Base-by-base conservation (phyloP, 805 yeast genomes). In the Saccharomyces kudriavzevii region DNA sequence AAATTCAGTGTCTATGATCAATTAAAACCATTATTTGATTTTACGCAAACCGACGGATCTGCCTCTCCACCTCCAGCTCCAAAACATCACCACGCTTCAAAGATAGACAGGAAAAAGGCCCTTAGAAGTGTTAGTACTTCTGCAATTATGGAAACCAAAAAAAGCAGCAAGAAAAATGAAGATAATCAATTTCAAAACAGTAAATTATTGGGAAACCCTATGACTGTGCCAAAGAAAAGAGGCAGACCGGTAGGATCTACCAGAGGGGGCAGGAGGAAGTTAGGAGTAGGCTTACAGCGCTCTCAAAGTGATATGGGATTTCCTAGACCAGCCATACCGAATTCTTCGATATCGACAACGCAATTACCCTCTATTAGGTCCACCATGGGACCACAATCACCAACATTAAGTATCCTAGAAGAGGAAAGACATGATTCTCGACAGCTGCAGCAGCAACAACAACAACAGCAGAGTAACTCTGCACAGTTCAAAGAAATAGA, bases 21-120 rank as follows among this genome's bases (percentile, higher is more conserved):
- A n/a, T 74, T 92, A 48, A 70, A 73, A 35, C 87, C 91, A 0
- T 72, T 90, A 17, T 83, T 91, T 57, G 84, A 83, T 35, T 86
- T 80, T 63, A 70, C 70, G 59, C 70, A 80, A 53, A 52, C 74
- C 50, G 74, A 80, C 62, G 81, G 86, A 58, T 65, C 74, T 29
- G 63, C 70, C 5, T 71, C 80, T 8, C 82, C 84, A 5, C 83
- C 85, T n/a, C 78, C 78, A 2, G 83, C 83, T 24, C 84, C 86
- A 48, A 80, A 83, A 60, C 85, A 83, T 60, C 85, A 82, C 50
- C 84, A 85, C 62, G 83, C 85, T 8, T 75, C 87, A 1, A 71
- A 78, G 48, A 72, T 72, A 40, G 73, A 74, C 48, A 54, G 63
- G 26, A 63, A 61, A 40, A 58, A 57, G 35, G 65, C 67, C n/a